Base-by-base conservation (phyloP, 139 green algal species). In the Gonium pectorale region DNA sequence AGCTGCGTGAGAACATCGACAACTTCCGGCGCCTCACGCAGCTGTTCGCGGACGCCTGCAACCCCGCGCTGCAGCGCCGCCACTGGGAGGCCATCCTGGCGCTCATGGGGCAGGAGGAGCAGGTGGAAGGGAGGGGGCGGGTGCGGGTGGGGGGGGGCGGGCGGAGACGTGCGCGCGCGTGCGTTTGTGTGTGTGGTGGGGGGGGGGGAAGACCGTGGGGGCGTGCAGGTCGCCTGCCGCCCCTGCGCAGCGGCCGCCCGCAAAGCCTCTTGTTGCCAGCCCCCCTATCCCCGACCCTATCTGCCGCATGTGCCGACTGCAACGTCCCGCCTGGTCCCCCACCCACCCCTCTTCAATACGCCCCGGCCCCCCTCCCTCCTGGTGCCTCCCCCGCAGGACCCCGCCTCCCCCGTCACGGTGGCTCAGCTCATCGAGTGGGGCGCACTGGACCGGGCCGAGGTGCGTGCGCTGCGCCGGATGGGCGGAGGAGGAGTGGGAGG, bases 1-100 rank as follows among this genome's bases (percentile, higher is more conserved):
- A 92, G 79, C 66, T 89, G 38, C 90, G 92, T 62, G 85, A 92
- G 9, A n/a, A 79, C 31, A 87, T 94, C 27, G 91, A 94, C 17
- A 62, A 89, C 27, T 93, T 93, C 85, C 90, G 91, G 52, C 64
- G 89, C 73, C 83, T 89, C 71, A 63, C 89, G 44, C 88, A 83
- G 41, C 78, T 93, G 11, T 80, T 94, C 69, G 68, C 86, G 44
- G 88, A 93, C 72, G 79, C 89, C 11, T 88, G 81, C 60, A 94
- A 94, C 83, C 84, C 86, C 22, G 90, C 91, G 0, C 84, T 94
- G 62, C 86, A 93, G 87, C 64, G 54, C 1, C 88, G 90, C 74
- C 91, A 94, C 90, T 94, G 90, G 90, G 56, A 44, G 22, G 69
- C 85, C 24, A 84, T 94, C 19, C 83, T 77, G 5, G 72, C 56